Evolutionary conservation across 306 rosid species (phyloP).

Genomic region (Vachellia pachyceras): DNA sequence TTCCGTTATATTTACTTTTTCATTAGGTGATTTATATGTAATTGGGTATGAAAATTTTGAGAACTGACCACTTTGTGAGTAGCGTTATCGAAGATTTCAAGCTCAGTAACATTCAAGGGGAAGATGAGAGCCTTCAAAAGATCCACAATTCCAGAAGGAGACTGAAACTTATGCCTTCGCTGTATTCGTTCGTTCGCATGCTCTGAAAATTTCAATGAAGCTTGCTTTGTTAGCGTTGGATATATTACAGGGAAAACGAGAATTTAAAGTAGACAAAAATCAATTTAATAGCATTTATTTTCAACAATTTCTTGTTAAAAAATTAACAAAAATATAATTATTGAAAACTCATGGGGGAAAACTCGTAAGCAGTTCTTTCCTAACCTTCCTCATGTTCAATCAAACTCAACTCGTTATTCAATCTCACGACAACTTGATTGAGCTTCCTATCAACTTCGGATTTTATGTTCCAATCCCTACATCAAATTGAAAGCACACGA

Average conservation of each 20-base stretch:
- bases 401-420: not conserved
- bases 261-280: too few species aligned
- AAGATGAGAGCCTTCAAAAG: constrained; percentile 28
- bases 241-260: too few species aligned
- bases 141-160: constrained; percentile 24
- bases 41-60: not conserved
- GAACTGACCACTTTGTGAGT: constrained; percentile 36
- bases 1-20: too few species aligned
- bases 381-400: not conserved
- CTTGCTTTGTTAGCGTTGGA: not conserved
- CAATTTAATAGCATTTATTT: not conserved
- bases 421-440: not conserved
- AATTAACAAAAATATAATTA: not conserved
- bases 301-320: too few species aligned
- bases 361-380: not conserved
- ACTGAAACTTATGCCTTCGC: not conserved
- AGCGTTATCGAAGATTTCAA: constrained; percentile 40
- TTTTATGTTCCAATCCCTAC: not conserved
- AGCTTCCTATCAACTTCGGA: not conserved
- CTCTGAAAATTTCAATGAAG: not conserved
- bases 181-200: not conserved
- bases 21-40: not conserved
- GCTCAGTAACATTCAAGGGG: not conserved
- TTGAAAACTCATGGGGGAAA: too few species aligned
- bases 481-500: not conserved